Evolutionary conservation across 106 monocot genomes (phyloP).

Genomic region (Acanthochlamys bracteata): DNA sequence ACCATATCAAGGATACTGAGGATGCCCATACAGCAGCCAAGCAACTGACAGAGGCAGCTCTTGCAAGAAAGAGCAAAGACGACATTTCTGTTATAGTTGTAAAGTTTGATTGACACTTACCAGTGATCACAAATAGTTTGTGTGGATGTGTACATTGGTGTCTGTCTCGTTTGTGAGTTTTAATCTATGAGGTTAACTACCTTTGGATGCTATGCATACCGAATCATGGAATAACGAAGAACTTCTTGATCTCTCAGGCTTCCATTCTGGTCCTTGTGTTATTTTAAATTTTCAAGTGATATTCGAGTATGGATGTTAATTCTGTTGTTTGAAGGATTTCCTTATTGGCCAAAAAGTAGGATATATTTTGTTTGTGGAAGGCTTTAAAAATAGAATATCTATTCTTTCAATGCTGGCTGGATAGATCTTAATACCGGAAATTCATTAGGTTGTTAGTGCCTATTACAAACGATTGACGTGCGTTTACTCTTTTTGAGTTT

Average conservation of each 20-base stretch:
- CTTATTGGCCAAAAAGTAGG: no score
- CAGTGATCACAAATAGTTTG: not conserved
- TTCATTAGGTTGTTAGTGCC: no score
- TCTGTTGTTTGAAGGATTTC: no score
- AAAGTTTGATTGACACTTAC: slow-evolving; percentile 22
- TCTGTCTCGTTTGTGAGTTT: not conserved
- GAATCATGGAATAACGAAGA: not conserved
- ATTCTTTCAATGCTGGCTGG: no score
- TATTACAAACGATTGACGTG: no score
- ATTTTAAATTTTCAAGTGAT: not conserved
- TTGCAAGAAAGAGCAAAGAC: slow-evolving; percentile 58
- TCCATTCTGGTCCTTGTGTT: not conserved
- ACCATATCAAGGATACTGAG: slow-evolving; percentile 43
- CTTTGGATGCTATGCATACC: not conserved
- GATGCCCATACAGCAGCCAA: slow-evolving; percentile 56
- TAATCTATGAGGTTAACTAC: not conserved
- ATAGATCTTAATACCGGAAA: no score
- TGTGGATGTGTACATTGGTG: not conserved
- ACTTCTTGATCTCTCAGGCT: not conserved
- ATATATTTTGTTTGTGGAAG: no score
- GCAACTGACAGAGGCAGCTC: slow-evolving; percentile 58
- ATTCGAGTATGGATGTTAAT: no score
- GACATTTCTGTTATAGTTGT: slow-evolving; percentile 78
- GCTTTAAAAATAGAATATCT: no score
- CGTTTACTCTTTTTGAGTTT: no score